A percentile compares a stretch with the other conserved stretches of the same genome.
Conservation (phyloP, 805 yeast genomes). For the Saturnispora quitensis region DNA sequence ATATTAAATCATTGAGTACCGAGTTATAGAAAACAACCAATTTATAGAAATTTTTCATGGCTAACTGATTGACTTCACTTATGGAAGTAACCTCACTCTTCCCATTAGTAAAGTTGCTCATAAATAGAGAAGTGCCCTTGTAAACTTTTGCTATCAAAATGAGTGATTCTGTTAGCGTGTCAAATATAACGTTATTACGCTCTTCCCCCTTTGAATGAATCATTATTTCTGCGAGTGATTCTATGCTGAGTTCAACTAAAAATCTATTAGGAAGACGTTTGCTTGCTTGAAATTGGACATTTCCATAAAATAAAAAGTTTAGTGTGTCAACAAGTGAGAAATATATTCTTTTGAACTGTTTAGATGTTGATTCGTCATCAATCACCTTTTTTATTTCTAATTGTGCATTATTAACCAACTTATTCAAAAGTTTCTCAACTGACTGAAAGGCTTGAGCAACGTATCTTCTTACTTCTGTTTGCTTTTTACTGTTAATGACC, state of each 20-base stretch:
- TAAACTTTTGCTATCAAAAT: conserved; percentile 54
- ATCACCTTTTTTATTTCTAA: background rate
- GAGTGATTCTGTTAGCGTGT: conserved; percentile 49
- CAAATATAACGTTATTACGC: conserved; percentile 42
- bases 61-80: conserved; percentile 50
- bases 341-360: background rate
- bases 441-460: background rate
- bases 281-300: conserved; percentile 41
- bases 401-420: background rate
- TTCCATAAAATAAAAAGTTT: conserved; percentile 8
- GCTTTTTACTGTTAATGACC: background rate
- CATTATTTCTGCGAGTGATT: conserved; percentile 49
- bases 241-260: conserved; percentile 52
- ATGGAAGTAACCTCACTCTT: conserved; percentile 20
- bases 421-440: background rate
- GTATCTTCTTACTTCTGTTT: background rate
- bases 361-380: background rate
- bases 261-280: conserved; percentile 52
- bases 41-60: conserved; percentile 55
- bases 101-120: conserved; percentile 29
- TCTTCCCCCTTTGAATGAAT: conserved; percentile 59
- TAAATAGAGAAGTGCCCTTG: conserved; percentile 40
- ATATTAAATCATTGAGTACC: conserved; percentile 52
- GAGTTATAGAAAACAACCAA: conserved; percentile 56
- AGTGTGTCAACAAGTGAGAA: background rate